Percentiles rank a stretch among this genome's conserved stretches.
Evolutionary conservation across 441 rosid species (phyloP).

Genomic region (Pelargonium australe): DNA sequence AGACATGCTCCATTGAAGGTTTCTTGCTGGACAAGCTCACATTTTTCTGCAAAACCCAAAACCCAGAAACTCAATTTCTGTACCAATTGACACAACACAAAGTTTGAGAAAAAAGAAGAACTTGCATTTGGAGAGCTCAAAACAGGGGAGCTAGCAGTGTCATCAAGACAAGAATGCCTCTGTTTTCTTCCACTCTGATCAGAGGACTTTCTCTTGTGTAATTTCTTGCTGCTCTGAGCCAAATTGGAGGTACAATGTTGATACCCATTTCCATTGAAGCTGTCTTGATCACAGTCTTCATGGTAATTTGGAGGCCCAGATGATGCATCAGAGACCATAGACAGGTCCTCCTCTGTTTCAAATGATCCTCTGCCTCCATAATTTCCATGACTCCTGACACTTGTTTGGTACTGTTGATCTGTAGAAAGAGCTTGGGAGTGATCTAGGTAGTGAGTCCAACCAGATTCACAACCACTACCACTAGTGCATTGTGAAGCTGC

Average conservation of each 20-base stretch:
- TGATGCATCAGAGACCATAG: conserved; percentile 78
- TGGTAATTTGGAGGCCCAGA: conserved; percentile 49
- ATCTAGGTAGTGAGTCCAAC: conserved; percentile 77
- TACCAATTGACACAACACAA: not conserved
- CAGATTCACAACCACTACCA: conserved; percentile 66
- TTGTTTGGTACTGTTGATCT: not conserved
- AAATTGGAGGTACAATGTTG: conserved; percentile 16
- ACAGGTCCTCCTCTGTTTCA: conserved; percentile 46
- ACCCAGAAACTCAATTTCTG: conserved; percentile 8
- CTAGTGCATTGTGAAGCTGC: conserved; percentile 42
- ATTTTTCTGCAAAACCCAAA: conserved; percentile 28
- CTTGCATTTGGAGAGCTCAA: conserved; percentile 37
- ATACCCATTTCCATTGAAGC: conserved; percentile 23
- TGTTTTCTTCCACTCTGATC: conserved; percentile 20
- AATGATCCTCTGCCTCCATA: conserved; percentile 18
- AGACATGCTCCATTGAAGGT: conserved; percentile 29
- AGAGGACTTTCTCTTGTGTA: conserved; percentile 25
- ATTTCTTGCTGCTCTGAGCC: conserved; percentile 24
- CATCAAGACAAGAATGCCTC: conserved; percentile 45
- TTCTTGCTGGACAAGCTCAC: conserved; percentile 21
- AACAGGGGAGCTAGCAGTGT: conserved; percentile 62
- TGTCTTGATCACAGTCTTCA: conserved; percentile 27
- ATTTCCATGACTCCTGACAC: conserved; percentile 8
- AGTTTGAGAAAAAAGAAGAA: conserved; percentile 11
- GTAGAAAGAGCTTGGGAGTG: conserved; percentile 28